A percentile compares a stretch with the other conserved stretches of the same genome.
phyloP scores from a whole-genome alignment of 2,329 filamentous ascomycete species.

The Apiospora marii region DNA sequence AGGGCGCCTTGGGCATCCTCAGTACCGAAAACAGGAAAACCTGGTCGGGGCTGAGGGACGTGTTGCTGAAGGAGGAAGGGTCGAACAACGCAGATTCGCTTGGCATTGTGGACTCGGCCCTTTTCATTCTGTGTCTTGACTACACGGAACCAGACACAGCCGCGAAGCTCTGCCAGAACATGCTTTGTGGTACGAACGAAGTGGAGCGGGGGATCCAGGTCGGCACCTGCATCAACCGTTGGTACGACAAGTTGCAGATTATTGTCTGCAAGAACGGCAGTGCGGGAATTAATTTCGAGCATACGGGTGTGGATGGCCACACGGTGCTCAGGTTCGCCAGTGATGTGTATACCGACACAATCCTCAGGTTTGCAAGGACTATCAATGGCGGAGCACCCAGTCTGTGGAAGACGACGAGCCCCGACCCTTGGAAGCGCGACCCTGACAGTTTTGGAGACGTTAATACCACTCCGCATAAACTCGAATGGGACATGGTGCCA shows the following conservation, averaged over 20 bases:
- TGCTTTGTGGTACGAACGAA: slow-evolving; percentile 95
- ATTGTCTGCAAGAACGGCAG: slow-evolving; percentile 99
- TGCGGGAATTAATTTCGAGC: slow-evolving; percentile 98
- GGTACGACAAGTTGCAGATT: slow-evolving; percentile 99
- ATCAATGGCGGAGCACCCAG: slow-evolving; percentile 95
- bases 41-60: slow-evolving; percentile 90
- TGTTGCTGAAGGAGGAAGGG: slow-evolving; percentile 82
- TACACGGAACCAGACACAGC: slow-evolving; percentile 85
- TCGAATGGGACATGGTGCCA: slow-evolving; percentile 97
- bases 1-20: slow-evolving; percentile 89
- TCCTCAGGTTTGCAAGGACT: slow-evolving; percentile 90
- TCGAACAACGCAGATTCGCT: slow-evolving; percentile 97
- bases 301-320: slow-evolving; percentile 96
- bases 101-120: slow-evolving; percentile 91
- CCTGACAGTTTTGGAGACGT: slow-evolving; percentile 92
- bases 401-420: slow-evolving; percentile 88
- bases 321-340: slow-evolving; percentile 96
- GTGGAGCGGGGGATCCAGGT: slow-evolving; percentile 94
- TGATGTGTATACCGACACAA: slow-evolving; percentile 97
- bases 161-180: slow-evolving; percentile 92
- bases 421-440: slow-evolving; percentile 91
- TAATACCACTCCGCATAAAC: slow-evolving; percentile 90
- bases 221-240: slow-evolving; percentile 96
- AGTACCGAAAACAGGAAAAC: slow-evolving; percentile 96
- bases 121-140: slow-evolving; percentile 93